Evolutionary conservation across 2,329 filamentous ascomycete genomes (phyloP).

Genomic region (Helicocarpus griseus): DNA sequence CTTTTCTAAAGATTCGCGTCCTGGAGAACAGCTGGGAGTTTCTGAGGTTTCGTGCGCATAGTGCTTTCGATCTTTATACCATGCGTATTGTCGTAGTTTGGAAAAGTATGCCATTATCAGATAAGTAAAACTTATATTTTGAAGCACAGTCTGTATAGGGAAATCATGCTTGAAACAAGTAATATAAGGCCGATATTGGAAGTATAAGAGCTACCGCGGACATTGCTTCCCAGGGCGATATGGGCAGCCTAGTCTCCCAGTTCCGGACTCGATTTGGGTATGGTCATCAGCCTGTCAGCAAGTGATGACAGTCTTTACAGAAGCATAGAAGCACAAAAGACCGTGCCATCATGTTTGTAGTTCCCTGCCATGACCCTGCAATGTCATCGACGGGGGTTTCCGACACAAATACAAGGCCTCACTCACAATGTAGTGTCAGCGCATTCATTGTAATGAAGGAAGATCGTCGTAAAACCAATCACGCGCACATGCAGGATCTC

Average conservation of each 20-base stretch:
- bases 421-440: too few species aligned
- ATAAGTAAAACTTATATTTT: not conserved
- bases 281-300: not conserved
- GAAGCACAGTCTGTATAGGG: not conserved
- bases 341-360: not conserved
- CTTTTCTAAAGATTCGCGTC: not conserved
- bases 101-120: not conserved
- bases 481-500: too few species aligned
- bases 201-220: not conserved
- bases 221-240: not conserved
- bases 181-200: too few species aligned
- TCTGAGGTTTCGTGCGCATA: not conserved
- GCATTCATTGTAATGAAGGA: too few species aligned
- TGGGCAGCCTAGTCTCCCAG: not conserved
- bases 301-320: not conserved
- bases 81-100: not conserved
- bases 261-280: not conserved
- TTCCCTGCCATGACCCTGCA: not conserved
- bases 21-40: not conserved
- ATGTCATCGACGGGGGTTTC: not conserved
- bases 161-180: not conserved
- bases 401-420: too few species aligned
- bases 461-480: too few species aligned
- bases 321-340: not conserved
- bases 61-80: not conserved